Evolutionary conservation across 441 rosid species (phyloP).

Genomic region (Aleurites moluccanus): DNA sequence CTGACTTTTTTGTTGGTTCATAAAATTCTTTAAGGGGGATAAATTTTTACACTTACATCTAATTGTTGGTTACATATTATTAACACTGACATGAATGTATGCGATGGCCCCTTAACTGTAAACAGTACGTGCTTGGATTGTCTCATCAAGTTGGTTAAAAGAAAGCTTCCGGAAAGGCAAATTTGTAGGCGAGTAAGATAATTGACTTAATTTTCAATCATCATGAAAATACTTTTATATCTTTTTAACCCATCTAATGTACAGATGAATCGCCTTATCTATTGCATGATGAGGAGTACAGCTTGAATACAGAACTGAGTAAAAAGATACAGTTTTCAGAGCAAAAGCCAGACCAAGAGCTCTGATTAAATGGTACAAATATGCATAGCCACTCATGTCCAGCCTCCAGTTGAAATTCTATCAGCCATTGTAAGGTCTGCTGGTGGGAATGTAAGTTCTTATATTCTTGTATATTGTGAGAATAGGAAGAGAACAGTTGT

Average conservation of each 20-base stretch:
- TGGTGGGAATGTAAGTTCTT: slow-evolving; percentile 70
- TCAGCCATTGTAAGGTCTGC: slow-evolving; percentile 59
- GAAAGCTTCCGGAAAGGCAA: slow-evolving; percentile 55
- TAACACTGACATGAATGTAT: slow-evolving; percentile 11
- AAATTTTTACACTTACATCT: background rate
- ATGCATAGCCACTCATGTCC: slow-evolving; percentile 53
- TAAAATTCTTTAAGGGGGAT: background rate
- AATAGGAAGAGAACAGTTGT: too few relatives aligned
- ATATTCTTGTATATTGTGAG: background rate
- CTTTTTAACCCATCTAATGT: slow-evolving; percentile 18
- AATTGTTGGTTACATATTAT: too few relatives aligned
- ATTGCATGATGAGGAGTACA: slow-evolving; percentile 56
- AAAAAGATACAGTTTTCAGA: slow-evolving; percentile 55
- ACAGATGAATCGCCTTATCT: slow-evolving; percentile 61
- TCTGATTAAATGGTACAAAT: slow-evolving; percentile 61
- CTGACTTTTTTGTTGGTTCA: background rate
- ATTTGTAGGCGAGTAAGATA: slow-evolving; percentile 61
- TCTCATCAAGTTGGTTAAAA: slow-evolving; percentile 77
- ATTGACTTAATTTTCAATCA: background rate
- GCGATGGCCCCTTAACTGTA: slow-evolving; percentile 1
- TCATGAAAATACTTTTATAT: slow-evolving; percentile 4
- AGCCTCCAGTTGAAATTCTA: slow-evolving; percentile 49
- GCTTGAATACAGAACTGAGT: slow-evolving; percentile 51
- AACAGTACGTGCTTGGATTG: slow-evolving; percentile 89
- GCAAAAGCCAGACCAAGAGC: slow-evolving; percentile 60